Base-by-base conservation (phyloP, 805 yeast species). In the Starmerella khaoyaiensis region DNA sequence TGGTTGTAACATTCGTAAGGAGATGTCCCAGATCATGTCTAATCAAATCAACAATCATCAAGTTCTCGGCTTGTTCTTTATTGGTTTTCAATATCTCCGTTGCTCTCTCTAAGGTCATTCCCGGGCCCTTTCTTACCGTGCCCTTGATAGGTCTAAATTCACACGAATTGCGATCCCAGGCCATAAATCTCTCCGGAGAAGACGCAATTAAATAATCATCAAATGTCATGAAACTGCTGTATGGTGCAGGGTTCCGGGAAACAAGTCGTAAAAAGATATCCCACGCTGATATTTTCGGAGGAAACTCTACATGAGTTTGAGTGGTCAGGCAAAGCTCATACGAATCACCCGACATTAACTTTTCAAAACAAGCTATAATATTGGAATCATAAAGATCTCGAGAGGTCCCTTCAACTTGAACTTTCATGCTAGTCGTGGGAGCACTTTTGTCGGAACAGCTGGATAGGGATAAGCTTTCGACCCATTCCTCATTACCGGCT, bases 71-170 rank as follows among this genome's bases (percentile, higher is more conserved):
- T 54, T 79, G 71, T 57, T 90, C 99, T 56, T 90, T 90, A 3
- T 93, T 90, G 1, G 93, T 76, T 36, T 76, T 70, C 31, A 87
- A 60, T 16, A 83, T 69, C 26, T 58, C 55, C 3, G 72, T 63
- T 0, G 95, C 97, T 23, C 61, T 60, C 23, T 64, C 76, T 8
- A 63, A 49, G 5, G 71, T 65, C 61, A 79, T 65, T 0, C 59
- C 68, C 0, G 66, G 60, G 0, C 71, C 59, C 48, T 82, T 83
- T 48, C 67, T 72, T 2, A 90, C 94, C 0, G 99, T 90, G 4
- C 99, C 99, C 56, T 90, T 90, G 39, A 90, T 90, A 1, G 99
- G 99, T 37, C 97, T 66, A 53, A 90, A 66, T 57, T 90, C 93
- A 40, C 90, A 79, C 17, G 45, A 47, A 1, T 42, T 40, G 17